Base-by-base conservation (phyloP, 2,329 filamentous ascomycete genomes). In the Penicillium sp. region DNA sequence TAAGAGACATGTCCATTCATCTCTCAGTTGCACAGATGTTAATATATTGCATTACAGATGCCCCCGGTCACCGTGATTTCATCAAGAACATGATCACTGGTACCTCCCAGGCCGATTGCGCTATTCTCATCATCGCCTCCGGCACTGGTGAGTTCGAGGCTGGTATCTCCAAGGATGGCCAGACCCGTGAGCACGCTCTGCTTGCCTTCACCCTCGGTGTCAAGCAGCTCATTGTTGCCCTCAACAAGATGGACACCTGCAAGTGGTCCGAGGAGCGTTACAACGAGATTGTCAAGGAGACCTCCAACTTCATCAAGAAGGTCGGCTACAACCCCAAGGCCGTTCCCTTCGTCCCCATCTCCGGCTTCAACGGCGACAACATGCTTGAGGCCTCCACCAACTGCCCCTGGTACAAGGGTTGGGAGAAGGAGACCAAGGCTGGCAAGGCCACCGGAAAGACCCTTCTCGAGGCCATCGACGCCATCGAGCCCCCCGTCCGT, bases 11-110 rank as follows among this genome's bases (percentile, higher is more conserved):
- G n/a, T 5, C 4, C 9, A 22, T 9, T 21, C 17, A 7, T 13
- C 5, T 12, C 4, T 38, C 2, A 6, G 10, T 41, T 33, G 15
- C 2, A 29, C 6, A 15, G 3, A 2, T 34, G 1, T 22, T 42
- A 38, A 43, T 60, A 64, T 53, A 61, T 48, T 31, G 1, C 47
- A 22, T 40, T 48, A 9, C 64, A 86, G 88, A 98, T 73, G 93
- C 93, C 76, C 93, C 93, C 72, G 93, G 93, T 79, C 93, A 98
- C 80, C 91, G 93, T 93, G 93, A 98, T 75, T 98, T 97, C 84
- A 97, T 98, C 88, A 98, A 98, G 91, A 98, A 97, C 90, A 98
- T 98, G 93, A 98, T 98, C 78, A 97, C 93, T 86, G 93, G 93
- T 90, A 97, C 93, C 73, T 98, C 93, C 77, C 93, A 97, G 87